Base-by-base conservation (phyloP, 129 eudicot species). In the Pulicaria dysenterica region DNA sequence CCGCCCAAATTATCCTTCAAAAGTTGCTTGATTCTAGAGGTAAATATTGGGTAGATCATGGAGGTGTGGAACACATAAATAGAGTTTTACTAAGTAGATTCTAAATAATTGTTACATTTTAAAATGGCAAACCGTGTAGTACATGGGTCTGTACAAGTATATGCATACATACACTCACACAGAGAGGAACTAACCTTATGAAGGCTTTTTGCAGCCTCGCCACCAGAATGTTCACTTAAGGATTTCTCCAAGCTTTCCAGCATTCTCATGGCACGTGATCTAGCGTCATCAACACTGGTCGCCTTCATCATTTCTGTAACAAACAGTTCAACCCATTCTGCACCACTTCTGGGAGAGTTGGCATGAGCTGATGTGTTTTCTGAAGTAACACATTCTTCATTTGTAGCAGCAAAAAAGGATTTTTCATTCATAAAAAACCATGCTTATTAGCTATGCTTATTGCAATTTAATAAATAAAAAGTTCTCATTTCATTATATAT, bases 281-380 rank as follows among this genome's bases (percentile, higher is more conserved):
- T 90, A 54, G 98, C 98, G 70, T 89, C 96, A 82, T 89, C 92
- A 51, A 89, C 80, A 76, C 88, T 83, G 14, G 90, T 81, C 43
- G 98, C 96, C 76, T 81, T 80, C 73, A 10, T 80, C 92, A 93
- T 89, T 81, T 93, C 95, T 38, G 73, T 83, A 64, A 93, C 95
- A 68, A 93, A 74, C 79, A 87, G 67, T 49, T 93, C 96, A 70
- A 93, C 98, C 98, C 98, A 93, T 74, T 87, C 88, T 37, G 78
- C 82, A 50, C 98, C 98, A 73, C 73, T 77, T 56, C 44, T 68
- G 12, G 89, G 90, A 60, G 82, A 60, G 74, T 78, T 86, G 47
- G 69, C 79, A 41, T 63, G 80, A 36, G 70, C 39, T n/a, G 72
- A 64, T 62, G 83, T 36, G 62, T 81, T 84, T 36, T 76, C 77